Evolutionary conservation across 129 eudicot species (phyloP).

Genomic region (Tagetes erecta): DNA sequence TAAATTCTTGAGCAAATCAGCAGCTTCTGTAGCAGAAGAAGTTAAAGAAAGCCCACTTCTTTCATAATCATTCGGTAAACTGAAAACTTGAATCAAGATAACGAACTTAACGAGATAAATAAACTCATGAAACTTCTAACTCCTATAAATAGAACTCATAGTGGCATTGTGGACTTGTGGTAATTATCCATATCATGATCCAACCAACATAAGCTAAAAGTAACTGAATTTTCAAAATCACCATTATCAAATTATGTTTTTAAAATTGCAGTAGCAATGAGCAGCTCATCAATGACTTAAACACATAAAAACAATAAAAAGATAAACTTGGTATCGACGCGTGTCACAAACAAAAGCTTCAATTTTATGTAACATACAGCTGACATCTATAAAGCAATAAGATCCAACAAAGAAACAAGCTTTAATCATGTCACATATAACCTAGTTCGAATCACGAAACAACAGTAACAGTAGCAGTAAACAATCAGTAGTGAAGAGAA

Average conservation of each 20-base stretch:
- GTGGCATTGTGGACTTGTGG: too few relatives aligned
- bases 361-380: background rate
- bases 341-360: background rate
- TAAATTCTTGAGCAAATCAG: conserved; percentile 75
- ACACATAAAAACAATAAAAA: too few relatives aligned
- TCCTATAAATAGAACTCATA: background rate
- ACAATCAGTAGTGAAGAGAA: conserved; percentile 18
- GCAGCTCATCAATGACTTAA: too few relatives aligned
- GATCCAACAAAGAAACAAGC: conserved; percentile 23
- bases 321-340: too few relatives aligned
- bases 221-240: background rate
- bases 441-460: background rate
- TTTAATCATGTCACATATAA: background rate
- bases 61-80: background rate
- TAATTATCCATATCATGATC: conserved; percentile 10
- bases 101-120: background rate
- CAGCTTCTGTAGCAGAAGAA: conserved; percentile 53
- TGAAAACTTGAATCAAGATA: background rate
- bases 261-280: too few relatives aligned
- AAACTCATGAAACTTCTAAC: background rate
- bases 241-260: too few relatives aligned
- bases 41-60: conserved; percentile 35
- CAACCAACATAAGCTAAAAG: background rate
- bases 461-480: background rate
- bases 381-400: conserved; percentile 1